Evolutionary conservation across 2,329 filamentous ascomycete species (phyloP).

Genomic region (Pyrenophora graminea): DNA sequence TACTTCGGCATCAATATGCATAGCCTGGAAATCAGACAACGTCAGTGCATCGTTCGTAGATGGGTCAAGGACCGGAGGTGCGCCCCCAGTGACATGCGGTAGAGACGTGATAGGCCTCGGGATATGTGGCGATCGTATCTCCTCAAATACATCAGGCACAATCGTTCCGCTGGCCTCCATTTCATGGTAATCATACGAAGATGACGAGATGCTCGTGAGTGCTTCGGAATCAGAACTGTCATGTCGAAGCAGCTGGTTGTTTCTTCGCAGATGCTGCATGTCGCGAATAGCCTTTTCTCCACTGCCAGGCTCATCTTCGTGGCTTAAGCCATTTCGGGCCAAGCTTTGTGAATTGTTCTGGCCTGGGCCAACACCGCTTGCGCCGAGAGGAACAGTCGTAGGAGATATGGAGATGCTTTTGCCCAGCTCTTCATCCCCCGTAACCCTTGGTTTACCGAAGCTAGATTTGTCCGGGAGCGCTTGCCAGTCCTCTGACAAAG

Average conservation of each 20-base stretch:
- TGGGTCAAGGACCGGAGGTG: constrained; percentile 31
- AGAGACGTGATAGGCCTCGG: constrained; percentile 21
- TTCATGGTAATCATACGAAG: constrained; percentile 35
- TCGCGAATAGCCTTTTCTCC: constrained; percentile 42
- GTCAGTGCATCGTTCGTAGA: constrained; percentile 36
- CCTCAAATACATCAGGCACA: constrained; percentile 41
- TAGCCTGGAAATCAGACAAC: constrained; percentile 44
- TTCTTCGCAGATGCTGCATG: constrained; percentile 45
- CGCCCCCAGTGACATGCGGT: constrained; percentile 29
- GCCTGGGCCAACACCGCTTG: not conserved
- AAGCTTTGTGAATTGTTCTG: constrained; percentile 17
- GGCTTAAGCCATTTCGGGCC: constrained; percentile 19
- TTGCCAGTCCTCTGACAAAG: constrained; percentile 37
- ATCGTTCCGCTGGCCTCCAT: constrained; percentile 51
- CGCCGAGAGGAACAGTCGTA: constrained; percentile 32
- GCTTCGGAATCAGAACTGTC: constrained; percentile 48
- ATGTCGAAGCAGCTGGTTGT: constrained; percentile 48
- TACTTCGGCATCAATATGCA: constrained; percentile 41
- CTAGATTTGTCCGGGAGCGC: constrained; percentile 33
- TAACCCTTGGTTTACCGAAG: constrained; percentile 33
- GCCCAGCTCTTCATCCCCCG: constrained; percentile 18
- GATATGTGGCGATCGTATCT: constrained; percentile 31
- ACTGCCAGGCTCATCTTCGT: constrained; percentile 27
- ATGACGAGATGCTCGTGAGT: constrained; percentile 38
- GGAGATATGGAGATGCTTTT: constrained; percentile 34